Percentiles rank a stretch among this genome's conserved stretches.
Evolutionary conservation across 345 rosid species (phyloP).

Genomic region (Pistacia integerrima): DNA sequence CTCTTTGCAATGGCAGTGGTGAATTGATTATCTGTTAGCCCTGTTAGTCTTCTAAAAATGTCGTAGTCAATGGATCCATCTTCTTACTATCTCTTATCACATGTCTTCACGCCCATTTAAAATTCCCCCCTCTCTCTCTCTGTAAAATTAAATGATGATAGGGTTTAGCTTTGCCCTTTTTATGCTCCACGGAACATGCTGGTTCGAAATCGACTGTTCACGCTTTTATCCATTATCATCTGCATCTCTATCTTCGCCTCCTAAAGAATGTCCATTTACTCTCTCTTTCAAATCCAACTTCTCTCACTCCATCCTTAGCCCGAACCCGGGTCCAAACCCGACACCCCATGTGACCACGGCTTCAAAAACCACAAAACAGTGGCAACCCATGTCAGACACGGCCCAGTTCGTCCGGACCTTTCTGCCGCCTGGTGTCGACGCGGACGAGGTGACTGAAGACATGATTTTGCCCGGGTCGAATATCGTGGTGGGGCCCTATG

Average conservation of each 20-base stretch:
- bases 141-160: too few relatives aligned
- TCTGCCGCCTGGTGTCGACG: constrained; percentile 84
- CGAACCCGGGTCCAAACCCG: constrained; percentile 5
- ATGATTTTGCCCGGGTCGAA: constrained; percentile 89
- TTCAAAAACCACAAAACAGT: constrained; percentile 35
- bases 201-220: constrained; percentile 23
- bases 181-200: too few relatives aligned
- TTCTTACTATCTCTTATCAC: too few relatives aligned
- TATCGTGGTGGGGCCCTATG: constrained; percentile 81
- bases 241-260: not conserved
- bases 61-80: too few relatives aligned
- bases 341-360: constrained; percentile 28
- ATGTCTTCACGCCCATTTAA: too few relatives aligned
- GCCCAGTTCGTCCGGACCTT: constrained; percentile 48
- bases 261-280: constrained; percentile 8
- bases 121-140: too few relatives aligned
- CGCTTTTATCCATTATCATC: not conserved
- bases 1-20: too few relatives aligned
- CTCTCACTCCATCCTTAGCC: constrained; percentile 13
- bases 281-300: constrained; percentile 9
- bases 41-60: too few relatives aligned
- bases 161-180: too few relatives aligned
- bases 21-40: too few relatives aligned
- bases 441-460: constrained; percentile 61
- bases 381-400: constrained; percentile 43